Evolutionary conservation across 139 green algal species (phyloP), one percentile per base, ranked within the genome.

Genomic region (Chlorella sp.): DNA sequence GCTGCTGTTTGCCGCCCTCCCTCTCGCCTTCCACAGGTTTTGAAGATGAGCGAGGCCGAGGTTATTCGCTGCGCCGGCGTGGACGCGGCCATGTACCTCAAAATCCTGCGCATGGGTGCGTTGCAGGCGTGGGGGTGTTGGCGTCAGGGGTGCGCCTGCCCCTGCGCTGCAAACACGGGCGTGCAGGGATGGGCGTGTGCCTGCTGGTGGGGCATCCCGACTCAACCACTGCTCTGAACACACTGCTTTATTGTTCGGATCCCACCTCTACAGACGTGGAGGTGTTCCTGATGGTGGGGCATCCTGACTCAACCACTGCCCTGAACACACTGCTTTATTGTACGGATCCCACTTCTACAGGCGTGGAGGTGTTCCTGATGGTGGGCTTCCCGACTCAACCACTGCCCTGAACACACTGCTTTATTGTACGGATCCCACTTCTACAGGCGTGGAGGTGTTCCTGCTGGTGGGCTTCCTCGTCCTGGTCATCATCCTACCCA

Each of bases 61-160:
- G 46, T 88, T 46, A 85, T 88, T 14, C 62, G 72, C 3, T 64
- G 43, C 22, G 84, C 48, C 13, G 84, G 84, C 32, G 38, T 88
- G 28, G 84, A 88, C 46, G 84, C 84, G 0, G 84, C 77, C 26
- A 40, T 88, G 34, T 88, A 88, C 62, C 20, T 88, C 28, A 88
- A 88, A 30, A 80, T 88, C 26, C 77, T 88, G 24, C 65, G 77
- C 36, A 85, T 88, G 84, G 74, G 84, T 82, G 72, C 28, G 82
- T 60, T 11, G 13, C 2, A 16, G 51, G 14, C 22, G 51, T 11
- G 46, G 51, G 51, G n/a, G n/a, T n/a, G n/a, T n/a, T n/a, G n/a
- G n/a, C n/a, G n/a, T n/a, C n/a, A n/a, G n/a, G n/a, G n/a, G n/a
- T n/a, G n/a, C n/a, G n/a, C n/a, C n/a, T n/a, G n/a, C n/a, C n/a